phyloP scores from a whole-genome alignment of 768 basidiomycete species.

The Boletus huronensis region DNA sequence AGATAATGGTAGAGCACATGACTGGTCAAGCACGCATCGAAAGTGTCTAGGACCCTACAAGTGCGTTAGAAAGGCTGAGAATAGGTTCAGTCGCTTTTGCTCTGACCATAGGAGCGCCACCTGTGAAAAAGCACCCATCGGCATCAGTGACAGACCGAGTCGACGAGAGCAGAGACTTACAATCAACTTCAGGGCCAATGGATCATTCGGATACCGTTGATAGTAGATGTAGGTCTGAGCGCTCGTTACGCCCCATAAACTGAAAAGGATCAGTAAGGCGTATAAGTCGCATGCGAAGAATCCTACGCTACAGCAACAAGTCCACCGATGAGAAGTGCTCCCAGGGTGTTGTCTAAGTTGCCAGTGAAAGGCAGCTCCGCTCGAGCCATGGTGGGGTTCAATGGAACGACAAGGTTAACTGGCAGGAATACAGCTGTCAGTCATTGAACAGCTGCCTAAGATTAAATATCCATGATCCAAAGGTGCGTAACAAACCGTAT shows the following conservation, averaged over 20 bases:
- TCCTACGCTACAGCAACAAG: conserved; percentile 52
- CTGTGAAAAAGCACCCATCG: conserved; percentile 32
- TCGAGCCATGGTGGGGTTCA: background rate
- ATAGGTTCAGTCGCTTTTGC: background rate
- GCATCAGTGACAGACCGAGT: conserved; percentile 30
- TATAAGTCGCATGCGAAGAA: background rate
- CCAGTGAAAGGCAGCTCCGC: conserved; percentile 22
- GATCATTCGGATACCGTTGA: conserved; percentile 34
- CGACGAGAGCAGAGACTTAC: conserved; percentile 26
- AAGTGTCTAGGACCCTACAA: conserved; percentile 44
- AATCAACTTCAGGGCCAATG: conserved; percentile 32
- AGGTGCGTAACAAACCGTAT: background rate
- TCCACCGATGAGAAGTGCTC: conserved; percentile 56
- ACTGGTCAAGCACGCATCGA: conserved; percentile 47
- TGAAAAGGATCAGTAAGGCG: conserved; percentile 17
- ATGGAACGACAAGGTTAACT: background rate
- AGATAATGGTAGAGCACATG: conserved; percentile 59
- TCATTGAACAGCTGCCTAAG: background rate
- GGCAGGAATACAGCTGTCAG: background rate
- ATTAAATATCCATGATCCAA: background rate
- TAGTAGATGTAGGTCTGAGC: conserved; percentile 54
- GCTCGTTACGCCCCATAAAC: conserved; percentile 55
- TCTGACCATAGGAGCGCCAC: conserved; percentile 18
- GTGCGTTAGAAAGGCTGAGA: background rate
- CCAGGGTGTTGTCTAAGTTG: conserved; percentile 45